Conservation (phyloP, 2,329 filamentous ascomycete species). For the Teratosphaeria zuluensis region DNA sequence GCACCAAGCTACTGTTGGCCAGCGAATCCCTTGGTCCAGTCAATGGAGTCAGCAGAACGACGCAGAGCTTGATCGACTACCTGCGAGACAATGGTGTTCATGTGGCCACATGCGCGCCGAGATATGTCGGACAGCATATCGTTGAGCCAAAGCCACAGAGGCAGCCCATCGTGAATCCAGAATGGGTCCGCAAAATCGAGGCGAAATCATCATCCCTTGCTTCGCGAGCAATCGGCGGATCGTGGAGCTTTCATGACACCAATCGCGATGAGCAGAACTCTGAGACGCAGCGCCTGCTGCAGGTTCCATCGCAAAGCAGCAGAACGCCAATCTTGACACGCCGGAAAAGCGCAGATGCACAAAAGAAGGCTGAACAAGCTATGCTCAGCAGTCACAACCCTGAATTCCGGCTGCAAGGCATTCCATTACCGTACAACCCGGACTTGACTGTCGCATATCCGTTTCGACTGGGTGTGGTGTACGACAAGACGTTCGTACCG, state of each 20-base stretch:
- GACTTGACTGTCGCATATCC: slow-evolving; percentile 62
- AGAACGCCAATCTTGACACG: slow-evolving; percentile 20
- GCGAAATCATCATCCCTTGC: slow-evolving; percentile 23
- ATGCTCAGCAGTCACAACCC: slow-evolving; percentile 26
- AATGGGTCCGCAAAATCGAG: slow-evolving; percentile 24
- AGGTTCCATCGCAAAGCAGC: slow-evolving; percentile 5
- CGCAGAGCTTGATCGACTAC: slow-evolving; percentile 59
- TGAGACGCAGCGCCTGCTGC: slow-evolving; percentile 10
- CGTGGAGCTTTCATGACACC: slow-evolving; percentile 23
- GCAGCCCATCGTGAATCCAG: slow-evolving; percentile 24
- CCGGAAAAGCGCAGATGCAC: slow-evolving; percentile 17
- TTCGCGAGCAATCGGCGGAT: slow-evolving; percentile 24
- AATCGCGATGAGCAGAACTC: slow-evolving; percentile 15
- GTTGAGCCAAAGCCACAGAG: slow-evolving; percentile 22
- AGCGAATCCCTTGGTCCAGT: slow-evolving; percentile 64
- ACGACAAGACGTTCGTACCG: slow-evolving; percentile 52
- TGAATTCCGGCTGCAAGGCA: slow-evolving; percentile 54
- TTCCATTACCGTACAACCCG: slow-evolving; percentile 61
- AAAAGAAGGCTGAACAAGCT: slow-evolving; percentile 20
- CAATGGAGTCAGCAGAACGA: slow-evolving; percentile 64
- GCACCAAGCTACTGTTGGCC: slow-evolving; percentile 55
- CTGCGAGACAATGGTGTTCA: slow-evolving; percentile 54
- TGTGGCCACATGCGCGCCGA: slow-evolving; percentile 57
- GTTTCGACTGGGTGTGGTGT: slow-evolving; percentile 54
- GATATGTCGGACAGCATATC: slow-evolving; percentile 45